A percentile compares a stretch with the other conserved stretches of the same genome.
Conservation (phyloP, 176 grass and related monocot species). For the Microstegium vimineum region DNA sequence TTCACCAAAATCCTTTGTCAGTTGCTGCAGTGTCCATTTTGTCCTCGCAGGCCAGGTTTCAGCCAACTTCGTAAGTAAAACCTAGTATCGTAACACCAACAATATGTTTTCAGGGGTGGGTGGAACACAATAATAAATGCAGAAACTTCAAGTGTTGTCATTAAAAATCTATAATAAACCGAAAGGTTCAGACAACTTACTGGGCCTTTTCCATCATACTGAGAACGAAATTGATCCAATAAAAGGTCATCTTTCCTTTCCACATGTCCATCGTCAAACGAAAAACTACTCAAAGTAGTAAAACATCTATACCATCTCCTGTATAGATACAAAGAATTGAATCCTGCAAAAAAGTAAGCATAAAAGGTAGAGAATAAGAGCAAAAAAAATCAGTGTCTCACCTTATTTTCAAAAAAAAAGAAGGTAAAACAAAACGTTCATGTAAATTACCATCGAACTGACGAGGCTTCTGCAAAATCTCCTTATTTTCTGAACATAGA, state of each 20-base stretch:
- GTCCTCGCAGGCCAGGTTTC: conserved; percentile 83
- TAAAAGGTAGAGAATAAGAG: conserved; percentile 11
- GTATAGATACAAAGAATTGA: conserved; percentile 80
- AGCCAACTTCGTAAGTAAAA: conserved; percentile 69
- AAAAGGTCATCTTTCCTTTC: conserved; percentile 71
- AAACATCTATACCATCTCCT: conserved; percentile 94
- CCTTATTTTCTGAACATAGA: conserved; percentile 43
- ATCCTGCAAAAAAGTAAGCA: conserved; percentile 47
- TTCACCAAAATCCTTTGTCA: conserved; percentile 60
- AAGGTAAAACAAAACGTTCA: conserved; percentile 1
- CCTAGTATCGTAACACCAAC: conserved; percentile 36
- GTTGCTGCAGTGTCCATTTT: conserved; percentile 84
- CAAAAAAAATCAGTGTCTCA: not conserved
- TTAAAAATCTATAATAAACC: not conserved
- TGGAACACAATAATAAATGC: not conserved
- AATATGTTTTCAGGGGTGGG: conserved; percentile 1
- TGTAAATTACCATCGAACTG: conserved; percentile 76
- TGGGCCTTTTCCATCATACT: conserved; percentile 73
- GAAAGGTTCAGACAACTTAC: conserved; percentile 44
- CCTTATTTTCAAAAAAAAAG: not conserved
- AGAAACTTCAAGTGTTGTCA: conserved; percentile 2
- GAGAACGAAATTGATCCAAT: conserved; percentile 69
- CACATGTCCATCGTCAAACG: conserved; percentile 63
- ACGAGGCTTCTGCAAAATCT: conserved; percentile 44
- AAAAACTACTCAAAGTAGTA: conserved; percentile 70